Percentiles rank a stretch among this genome's conserved stretches.
phyloP scores from a whole-genome alignment of 2,329 filamentous ascomycete species.

The Ophiostoma ips region DNA sequence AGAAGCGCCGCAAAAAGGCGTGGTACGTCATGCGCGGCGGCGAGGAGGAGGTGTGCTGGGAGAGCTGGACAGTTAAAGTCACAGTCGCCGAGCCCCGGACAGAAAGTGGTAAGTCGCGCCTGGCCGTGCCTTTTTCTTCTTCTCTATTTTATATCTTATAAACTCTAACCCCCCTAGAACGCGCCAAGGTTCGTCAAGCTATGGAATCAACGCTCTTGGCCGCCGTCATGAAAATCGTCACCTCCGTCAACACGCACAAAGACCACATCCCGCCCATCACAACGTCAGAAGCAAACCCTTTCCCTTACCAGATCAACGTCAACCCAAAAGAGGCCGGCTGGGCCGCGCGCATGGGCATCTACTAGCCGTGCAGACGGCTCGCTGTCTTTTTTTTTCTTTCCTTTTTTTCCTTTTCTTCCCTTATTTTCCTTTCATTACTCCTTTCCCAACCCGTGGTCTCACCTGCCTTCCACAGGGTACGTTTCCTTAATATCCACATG shows the following conservation, averaged over 20 bases:
- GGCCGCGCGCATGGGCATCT: conserved; percentile 67
- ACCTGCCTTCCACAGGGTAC: no score
- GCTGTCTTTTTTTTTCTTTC: not conserved
- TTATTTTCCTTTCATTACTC: not conserved
- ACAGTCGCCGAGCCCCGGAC: conserved; percentile 83
- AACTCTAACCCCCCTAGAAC: conserved; percentile 45
- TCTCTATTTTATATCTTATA: not conserved
- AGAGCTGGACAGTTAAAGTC: conserved; percentile 86
- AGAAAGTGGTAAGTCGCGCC: conserved; percentile 37
- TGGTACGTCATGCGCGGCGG: conserved; percentile 53
- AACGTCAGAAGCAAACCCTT: conserved; percentile 80
- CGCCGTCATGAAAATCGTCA: conserved; percentile 79
- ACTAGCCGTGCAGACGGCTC: conserved; percentile 26
- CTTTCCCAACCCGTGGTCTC: not conserved
- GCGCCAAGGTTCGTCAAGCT: conserved; percentile 73
- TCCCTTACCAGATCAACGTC: conserved; percentile 84
- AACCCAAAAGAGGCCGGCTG: conserved; percentile 61
- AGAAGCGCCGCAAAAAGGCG: conserved; percentile 74
- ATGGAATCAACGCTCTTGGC: conserved; percentile 85
- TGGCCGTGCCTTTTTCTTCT: conserved; percentile 38
- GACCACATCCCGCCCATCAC: conserved; percentile 96
- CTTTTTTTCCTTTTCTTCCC: not conserved
- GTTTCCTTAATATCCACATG: no score
- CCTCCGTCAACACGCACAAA: conserved; percentile 75
- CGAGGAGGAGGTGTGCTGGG: conserved; percentile 94